A percentile compares a stretch with the other conserved stretches of the same genome.
Evolutionary conservation across 805 yeast species (phyloP).

Genomic region (Candida taoyuanica): DNA sequence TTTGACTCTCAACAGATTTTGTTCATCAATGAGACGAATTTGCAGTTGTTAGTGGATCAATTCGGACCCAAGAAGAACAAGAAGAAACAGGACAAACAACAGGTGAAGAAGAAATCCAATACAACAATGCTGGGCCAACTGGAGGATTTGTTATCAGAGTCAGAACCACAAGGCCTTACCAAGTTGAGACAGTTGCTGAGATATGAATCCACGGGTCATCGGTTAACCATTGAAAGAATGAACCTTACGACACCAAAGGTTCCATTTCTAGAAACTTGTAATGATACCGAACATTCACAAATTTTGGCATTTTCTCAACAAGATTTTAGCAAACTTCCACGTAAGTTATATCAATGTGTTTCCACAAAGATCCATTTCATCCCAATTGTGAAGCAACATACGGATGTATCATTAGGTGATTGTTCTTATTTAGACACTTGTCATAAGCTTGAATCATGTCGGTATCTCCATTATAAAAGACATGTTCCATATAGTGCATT

Average conservation of each 20-base stretch:
- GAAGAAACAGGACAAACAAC: too few relatives aligned
- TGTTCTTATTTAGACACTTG: slow-evolving; percentile 94
- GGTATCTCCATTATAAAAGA: slow-evolving; percentile 72
- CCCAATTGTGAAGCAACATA: slow-evolving; percentile 52
- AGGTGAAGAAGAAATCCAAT: too few relatives aligned
- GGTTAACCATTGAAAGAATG: slow-evolving; percentile 37
- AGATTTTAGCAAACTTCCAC: slow-evolving; percentile 29
- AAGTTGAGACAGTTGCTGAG: slow-evolving; percentile 20
- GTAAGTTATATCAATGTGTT: slow-evolving; percentile 21
- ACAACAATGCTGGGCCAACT: too few relatives aligned
- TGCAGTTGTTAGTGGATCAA: slow-evolving; percentile 6
- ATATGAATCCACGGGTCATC: slow-evolving; percentile 37
- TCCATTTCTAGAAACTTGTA: slow-evolving; percentile 50
- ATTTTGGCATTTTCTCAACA: slow-evolving; percentile 22
- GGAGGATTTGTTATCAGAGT: slow-evolving; percentile 2
- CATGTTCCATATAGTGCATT: slow-evolving; percentile 33
- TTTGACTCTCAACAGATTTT: slow-evolving; percentile 5
- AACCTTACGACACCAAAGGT: slow-evolving; percentile 33
- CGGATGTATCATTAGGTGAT: slow-evolving; percentile 75
- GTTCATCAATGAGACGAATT: slow-evolving; percentile 20
- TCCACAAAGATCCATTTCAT: slow-evolving; percentile 42
- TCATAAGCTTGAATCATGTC: slow-evolving; percentile 74
- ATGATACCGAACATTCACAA: slow-evolving; percentile 27
- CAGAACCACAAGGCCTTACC: slow-evolving; percentile 9
- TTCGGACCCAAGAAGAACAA: slow-evolving; percentile 1